Conservation (phyloP, 306 rosid species). For the Rosa chinensis region DNA sequence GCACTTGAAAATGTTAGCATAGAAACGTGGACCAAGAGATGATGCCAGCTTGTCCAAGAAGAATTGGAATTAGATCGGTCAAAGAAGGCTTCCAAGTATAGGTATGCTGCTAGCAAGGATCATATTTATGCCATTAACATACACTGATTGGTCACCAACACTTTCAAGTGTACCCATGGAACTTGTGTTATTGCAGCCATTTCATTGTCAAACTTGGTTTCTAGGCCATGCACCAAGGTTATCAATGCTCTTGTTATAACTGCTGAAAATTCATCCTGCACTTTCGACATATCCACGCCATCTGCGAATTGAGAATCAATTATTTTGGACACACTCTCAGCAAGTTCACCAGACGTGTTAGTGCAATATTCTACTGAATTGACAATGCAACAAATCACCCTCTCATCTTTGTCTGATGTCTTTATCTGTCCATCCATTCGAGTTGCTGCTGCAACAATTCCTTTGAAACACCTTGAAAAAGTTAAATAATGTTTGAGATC, state of each 20-base stretch:
- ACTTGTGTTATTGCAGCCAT: constrained; percentile 97
- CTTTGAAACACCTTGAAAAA: constrained; percentile 97
- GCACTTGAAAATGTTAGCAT: constrained; percentile 92
- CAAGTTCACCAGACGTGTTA: constrained; percentile 96
- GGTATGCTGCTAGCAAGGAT: constrained; percentile 91
- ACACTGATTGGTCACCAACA: constrained; percentile 99
- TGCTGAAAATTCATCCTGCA: constrained; percentile 97
- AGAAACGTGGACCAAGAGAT: constrained; percentile 96
- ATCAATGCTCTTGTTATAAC: constrained; percentile 92
- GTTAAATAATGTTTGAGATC: constrained; percentile 89
- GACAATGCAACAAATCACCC: constrained; percentile 92
- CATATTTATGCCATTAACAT: constrained; percentile 92
- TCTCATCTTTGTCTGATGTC: constrained; percentile 98
- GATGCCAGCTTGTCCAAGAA: constrained; percentile 99
- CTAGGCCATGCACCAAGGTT: constrained; percentile 91
- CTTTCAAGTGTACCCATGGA: constrained; percentile 93
- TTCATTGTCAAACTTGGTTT: constrained; percentile 94
- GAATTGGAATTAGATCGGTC: constrained; percentile 93
- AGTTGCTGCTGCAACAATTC: constrained; percentile 98
- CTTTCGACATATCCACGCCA: constrained; percentile 93
- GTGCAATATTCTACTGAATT: constrained; percentile 97
- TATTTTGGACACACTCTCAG: constrained; percentile 91
- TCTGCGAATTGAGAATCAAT: constrained; percentile 73
- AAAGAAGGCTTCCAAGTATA: constrained; percentile 89
- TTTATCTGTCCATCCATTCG: constrained; percentile 99